These are phyloP conservation scores for Colletotrichum sp. DNA, from an alignment of 2,329 filamentous ascomycete genomes.

Conservation along the genomic window DNA sequence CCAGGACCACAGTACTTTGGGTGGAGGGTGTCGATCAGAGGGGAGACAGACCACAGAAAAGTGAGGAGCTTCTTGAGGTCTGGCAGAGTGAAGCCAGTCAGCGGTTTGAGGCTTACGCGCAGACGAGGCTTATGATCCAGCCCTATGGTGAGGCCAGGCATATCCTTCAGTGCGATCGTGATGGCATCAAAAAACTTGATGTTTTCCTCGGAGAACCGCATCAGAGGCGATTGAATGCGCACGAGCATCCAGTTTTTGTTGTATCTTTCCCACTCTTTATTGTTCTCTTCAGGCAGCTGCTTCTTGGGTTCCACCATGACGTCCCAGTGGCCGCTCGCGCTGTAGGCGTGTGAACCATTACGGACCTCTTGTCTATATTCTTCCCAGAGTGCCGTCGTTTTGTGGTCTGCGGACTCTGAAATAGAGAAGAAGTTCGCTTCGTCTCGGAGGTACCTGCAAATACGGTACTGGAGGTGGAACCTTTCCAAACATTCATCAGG, in stretches of 20 bases:
- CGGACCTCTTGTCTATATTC: neutral
- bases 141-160: neutral
- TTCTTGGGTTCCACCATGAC: neutral
- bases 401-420: neutral
- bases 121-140: neutral
- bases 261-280: neutral
- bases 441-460: neutral
- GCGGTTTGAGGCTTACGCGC: neutral
- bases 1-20: neutral
- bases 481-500: neutral
- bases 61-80: neutral
- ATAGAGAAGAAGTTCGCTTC: neutral
- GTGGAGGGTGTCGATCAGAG: neutral
- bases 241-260: neutral
- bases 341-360: neutral
- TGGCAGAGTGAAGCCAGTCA: neutral
- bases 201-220: neutral
- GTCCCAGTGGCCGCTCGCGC: neutral
- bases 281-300: neutral
- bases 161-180: neutral
- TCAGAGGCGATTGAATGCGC: neutral
- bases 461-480: neutral
- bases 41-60: neutral
- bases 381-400: neutral
- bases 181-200: neutral